These are phyloP conservation scores for Geranium rotundifolium DNA, from an alignment of 345 rosid genomes.

Conservation along the genomic window DNA sequence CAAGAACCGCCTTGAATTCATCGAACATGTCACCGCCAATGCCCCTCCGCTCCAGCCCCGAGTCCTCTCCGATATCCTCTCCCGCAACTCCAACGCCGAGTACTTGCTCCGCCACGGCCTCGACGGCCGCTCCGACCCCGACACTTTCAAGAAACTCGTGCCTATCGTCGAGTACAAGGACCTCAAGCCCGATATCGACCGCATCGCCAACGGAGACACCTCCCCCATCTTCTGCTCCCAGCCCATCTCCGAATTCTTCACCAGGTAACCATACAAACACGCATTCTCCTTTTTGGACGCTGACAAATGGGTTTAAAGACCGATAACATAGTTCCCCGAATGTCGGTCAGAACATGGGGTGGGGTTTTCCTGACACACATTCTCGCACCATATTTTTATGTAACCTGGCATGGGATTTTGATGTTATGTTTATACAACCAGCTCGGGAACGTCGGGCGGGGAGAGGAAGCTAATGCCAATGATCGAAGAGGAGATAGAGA, in stretches of 20 bases:
- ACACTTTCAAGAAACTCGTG: not conserved
- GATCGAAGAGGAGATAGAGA: slow-evolving; percentile 65
- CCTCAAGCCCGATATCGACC: not conserved
- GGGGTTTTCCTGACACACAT: too few relatives aligned
- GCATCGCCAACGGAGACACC: not conserved
- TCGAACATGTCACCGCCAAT: not conserved
- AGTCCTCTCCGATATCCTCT: not conserved
- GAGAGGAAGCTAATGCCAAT: slow-evolving; percentile 94
- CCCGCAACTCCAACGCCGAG: not conserved
- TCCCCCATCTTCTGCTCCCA: not conserved
- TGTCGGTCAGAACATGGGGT: too few relatives aligned
- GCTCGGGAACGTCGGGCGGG: slow-evolving; percentile 77
- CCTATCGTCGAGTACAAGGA: not conserved
- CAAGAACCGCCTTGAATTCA: not conserved
- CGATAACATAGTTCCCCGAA: too few relatives aligned
- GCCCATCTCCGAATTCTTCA: not conserved
- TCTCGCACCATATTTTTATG: too few relatives aligned
- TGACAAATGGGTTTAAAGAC: too few relatives aligned
- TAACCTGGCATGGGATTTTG: not conserved
- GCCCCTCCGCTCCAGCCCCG: not conserved
- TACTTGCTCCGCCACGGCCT: not conserved
- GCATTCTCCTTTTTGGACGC: too few relatives aligned
- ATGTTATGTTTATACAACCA: not conserved
- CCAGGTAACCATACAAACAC: not conserved
- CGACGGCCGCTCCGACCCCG: not conserved